Conservation (phyloP, 805 yeast species). For the Kodamaea restingae region DNA sequence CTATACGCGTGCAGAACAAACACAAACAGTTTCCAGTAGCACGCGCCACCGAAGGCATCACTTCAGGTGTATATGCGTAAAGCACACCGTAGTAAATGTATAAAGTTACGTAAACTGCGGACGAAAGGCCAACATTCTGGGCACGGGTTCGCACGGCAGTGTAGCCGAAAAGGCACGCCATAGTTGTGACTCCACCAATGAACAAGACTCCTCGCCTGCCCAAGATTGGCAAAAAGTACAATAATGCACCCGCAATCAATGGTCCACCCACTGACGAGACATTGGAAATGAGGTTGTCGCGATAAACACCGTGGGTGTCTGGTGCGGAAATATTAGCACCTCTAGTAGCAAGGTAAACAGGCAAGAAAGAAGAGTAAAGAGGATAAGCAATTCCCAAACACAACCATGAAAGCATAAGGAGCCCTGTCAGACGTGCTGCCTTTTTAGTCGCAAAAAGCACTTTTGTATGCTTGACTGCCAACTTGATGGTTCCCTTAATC, state of each 20-base stretch:
- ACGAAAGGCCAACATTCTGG: slow-evolving; percentile 18
- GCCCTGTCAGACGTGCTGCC: slow-evolving; percentile 8
- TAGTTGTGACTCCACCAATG: slow-evolving; percentile 17
- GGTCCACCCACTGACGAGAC: slow-evolving; percentile 52
- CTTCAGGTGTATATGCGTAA: slow-evolving; percentile 35
- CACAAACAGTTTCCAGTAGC: slow-evolving; percentile 36
- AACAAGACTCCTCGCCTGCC: slow-evolving; percentile 19
- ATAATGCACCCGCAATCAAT: slow-evolving; percentile 42
- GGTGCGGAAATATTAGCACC: slow-evolving; percentile 46
- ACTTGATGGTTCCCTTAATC: slow-evolving; percentile 6
- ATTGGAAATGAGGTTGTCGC: slow-evolving; percentile 47
- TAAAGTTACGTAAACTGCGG: slow-evolving; percentile 16
- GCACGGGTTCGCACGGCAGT: slow-evolving; percentile 16
- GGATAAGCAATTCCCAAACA: slow-evolving; percentile 56
- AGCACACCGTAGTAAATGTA: slow-evolving; percentile 27
- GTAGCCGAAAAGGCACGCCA: slow-evolving; percentile 21
- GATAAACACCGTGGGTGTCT: slow-evolving; percentile 37
- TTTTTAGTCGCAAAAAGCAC: slow-evolving; percentile 13
- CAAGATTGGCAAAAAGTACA: slow-evolving; percentile 13
- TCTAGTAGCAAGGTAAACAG: slow-evolving; percentile 32
- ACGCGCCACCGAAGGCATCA: slow-evolving; percentile 33
- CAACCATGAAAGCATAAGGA: slow-evolving; percentile 15
- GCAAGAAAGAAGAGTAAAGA: slow-evolving; percentile 51
- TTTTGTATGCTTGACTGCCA: slow-evolving; percentile 10
- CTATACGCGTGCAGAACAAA: slow-evolving; percentile 27